Evolutionary conservation across 768 basidiomycete genomes (phyloP), one percentile per base, ranked within the genome.

Genomic region (Trametes elegans): DNA sequence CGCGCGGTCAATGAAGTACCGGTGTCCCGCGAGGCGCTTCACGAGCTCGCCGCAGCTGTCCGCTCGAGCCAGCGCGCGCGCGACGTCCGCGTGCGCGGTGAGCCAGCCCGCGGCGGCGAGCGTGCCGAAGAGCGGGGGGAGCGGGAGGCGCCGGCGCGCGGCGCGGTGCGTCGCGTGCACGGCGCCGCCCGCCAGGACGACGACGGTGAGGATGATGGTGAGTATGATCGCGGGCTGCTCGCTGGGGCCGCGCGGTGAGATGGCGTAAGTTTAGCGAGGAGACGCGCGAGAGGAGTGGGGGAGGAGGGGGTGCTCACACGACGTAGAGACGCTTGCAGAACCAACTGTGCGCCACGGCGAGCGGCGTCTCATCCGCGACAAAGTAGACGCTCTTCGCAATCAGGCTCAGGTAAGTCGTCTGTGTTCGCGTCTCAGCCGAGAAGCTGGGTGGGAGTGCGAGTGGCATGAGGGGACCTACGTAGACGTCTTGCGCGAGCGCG

Each of bases 71-170:
- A 63, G 62, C 51, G 51, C 56, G 34, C n/a, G 13, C 19, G 52
- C 79, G 59, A 82, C 72, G 26, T 73, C 74, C 3, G 79, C 80
- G 58, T 77, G 75, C 7, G 75, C 81, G 9, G 79, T 79, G 57
- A 83, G 76, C 34, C 78, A 75, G 11, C 81, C 76, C 11, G 82
- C 82, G 10, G 79, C 79, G 19, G 79, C 81, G 47, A 83, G 78
- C 5, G 82, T 82, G 16, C 81, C 62, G 0, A 79, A 79, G 43
- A 74, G 69, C 58, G 80, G 79, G 27, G 69, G 70, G 28, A 83
- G 69, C 16, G 68, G 69, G 26, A 84, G 70, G 38, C 70, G 63
- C 8, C 73, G 72, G 7, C 81, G 75, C 34, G 77, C 76, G 41
- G 61, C 57, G 23, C 73, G 68, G 62, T 83, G 82, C 57, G 76